Conservation (phyloP, 1,139 yeast species). For the Hanseniaspora sp. region DNA sequence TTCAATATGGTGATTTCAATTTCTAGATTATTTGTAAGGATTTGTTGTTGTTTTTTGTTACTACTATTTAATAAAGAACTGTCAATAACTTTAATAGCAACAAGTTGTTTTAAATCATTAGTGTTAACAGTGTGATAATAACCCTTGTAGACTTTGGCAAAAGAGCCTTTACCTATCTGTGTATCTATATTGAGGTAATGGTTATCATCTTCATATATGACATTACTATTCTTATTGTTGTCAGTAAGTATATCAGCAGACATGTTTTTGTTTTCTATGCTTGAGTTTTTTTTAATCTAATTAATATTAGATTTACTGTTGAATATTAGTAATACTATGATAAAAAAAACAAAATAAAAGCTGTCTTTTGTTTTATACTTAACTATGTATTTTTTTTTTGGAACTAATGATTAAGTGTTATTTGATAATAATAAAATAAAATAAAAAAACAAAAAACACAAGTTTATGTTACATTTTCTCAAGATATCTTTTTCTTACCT, state of each 20-base stretch:
- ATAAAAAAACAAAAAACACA: no score
- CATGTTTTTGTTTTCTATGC: not conserved
- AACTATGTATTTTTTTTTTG: no score
- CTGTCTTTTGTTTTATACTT: no score
- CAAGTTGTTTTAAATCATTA: conserved; percentile 18
- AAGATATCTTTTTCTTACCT: no score
- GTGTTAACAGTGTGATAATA: conserved; percentile 22
- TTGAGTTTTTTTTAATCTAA: no score
- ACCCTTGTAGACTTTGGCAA: conserved; percentile 86
- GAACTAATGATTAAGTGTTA: no score
- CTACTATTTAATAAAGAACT: conserved; percentile 16
- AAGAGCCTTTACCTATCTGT: conserved; percentile 88
- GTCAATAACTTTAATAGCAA: conserved; percentile 5
- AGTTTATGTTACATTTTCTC: no score
- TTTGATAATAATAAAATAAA: no score
- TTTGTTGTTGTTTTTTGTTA: conserved; percentile 33
- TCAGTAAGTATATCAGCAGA: not conserved
- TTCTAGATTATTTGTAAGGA: conserved; percentile 78
- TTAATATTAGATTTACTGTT: no score
- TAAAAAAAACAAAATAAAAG: no score
- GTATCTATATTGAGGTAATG: conserved; percentile 28
- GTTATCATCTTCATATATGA: conserved; percentile 31
- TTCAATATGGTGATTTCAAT: conserved; percentile 80
- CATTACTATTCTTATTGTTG: conserved; percentile 25
- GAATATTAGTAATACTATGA: no score